Percentiles rank a stretch among this genome's conserved stretches.
Evolutionary conservation across 805 yeast species (phyloP).

Genomic region (Diddensiella transvaalensis): DNA sequence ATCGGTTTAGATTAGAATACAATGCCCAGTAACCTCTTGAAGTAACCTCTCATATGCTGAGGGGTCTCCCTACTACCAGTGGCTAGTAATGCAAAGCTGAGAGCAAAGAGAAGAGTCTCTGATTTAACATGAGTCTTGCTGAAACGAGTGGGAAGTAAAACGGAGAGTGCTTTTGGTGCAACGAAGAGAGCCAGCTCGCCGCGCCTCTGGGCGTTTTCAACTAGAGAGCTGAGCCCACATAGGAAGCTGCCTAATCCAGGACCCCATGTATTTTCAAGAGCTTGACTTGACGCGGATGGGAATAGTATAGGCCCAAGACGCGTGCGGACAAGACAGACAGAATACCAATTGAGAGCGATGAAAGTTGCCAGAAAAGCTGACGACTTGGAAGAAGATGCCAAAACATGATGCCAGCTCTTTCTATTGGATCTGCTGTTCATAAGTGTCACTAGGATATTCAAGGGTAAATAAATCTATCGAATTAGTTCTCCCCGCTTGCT

Average conservation of each 20-base stretch:
- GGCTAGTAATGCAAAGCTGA: constrained; percentile 18
- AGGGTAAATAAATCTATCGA: constrained; percentile 37
- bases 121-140: constrained; percentile 8
- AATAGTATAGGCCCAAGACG: constrained; percentile 40
- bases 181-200: constrained; percentile 47
- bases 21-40: constrained; percentile 10
- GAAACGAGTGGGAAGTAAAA: constrained; percentile 10
- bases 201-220: constrained; percentile 41
- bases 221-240: constrained; percentile 42
- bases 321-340: constrained; percentile 43
- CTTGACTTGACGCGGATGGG: constrained; percentile 35
- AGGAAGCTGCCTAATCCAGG: constrained; percentile 40
- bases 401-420: constrained; percentile 17
- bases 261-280: constrained; percentile 40
- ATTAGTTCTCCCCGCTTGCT: too few relatives aligned
- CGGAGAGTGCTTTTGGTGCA: constrained; percentile 32
- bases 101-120: constrained; percentile 19
- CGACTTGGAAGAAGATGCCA: constrained; percentile 37
- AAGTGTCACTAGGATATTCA: constrained; percentile 37
- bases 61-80: constrained; percentile 9
- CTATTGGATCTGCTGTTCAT: constrained; percentile 21
- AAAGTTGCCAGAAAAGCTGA: constrained; percentile 43
- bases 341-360: constrained; percentile 45
- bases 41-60: constrained; percentile 14
- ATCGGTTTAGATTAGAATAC: constrained; percentile 8